Evolutionary conservation across 2,329 filamentous ascomycete genomes (phyloP).

Genomic region (Pestalotiopsis sp.): DNA sequence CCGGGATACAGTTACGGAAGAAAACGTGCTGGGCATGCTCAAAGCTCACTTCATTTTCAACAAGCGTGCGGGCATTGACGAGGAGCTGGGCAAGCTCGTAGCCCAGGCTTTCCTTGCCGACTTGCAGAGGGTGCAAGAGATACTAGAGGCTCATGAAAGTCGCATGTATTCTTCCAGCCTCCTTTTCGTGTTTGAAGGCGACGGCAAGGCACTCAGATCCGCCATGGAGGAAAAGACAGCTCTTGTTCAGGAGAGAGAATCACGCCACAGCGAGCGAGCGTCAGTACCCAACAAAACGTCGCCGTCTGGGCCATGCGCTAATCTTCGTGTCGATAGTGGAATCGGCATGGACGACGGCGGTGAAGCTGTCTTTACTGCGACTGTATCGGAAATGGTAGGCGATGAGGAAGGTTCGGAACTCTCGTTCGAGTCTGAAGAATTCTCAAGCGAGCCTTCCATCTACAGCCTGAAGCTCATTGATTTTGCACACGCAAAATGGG

Average conservation of each 20-base stretch:
- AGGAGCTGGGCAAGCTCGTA: constrained; percentile 58
- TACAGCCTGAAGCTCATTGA: constrained; percentile 89
- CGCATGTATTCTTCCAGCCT: constrained; percentile 67
- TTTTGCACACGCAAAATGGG: constrained; percentile 91
- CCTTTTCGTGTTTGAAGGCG: constrained; percentile 67
- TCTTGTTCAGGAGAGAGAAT: constrained; percentile 23
- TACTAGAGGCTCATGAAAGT: constrained; percentile 58
- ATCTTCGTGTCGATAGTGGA: constrained; percentile 57
- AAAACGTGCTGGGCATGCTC: constrained; percentile 58
- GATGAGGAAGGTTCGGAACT: constrained; percentile 46
- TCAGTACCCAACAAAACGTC: constrained; percentile 25
- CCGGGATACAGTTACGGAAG: constrained; percentile 51
- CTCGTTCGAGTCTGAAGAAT: constrained; percentile 57
- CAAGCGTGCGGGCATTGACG: constrained; percentile 58
- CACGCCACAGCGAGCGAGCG: constrained; percentile 33
- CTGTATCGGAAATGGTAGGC: constrained; percentile 14
- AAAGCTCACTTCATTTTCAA: constrained; percentile 60
- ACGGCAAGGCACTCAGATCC: constrained; percentile 54
- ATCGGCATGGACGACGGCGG: constrained; percentile 53
- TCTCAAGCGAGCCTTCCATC: constrained; percentile 53
- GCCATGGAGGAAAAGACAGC: constrained; percentile 59
- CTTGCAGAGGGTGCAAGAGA: constrained; percentile 52
- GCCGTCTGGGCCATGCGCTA: constrained; percentile 25
- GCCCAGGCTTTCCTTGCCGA: constrained; percentile 57
- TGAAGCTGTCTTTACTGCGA: constrained; percentile 19